Conservation (phyloP, 225 moss, liverwort and hornwort genomes). For the Physcomitrellopsis africana region DNA sequence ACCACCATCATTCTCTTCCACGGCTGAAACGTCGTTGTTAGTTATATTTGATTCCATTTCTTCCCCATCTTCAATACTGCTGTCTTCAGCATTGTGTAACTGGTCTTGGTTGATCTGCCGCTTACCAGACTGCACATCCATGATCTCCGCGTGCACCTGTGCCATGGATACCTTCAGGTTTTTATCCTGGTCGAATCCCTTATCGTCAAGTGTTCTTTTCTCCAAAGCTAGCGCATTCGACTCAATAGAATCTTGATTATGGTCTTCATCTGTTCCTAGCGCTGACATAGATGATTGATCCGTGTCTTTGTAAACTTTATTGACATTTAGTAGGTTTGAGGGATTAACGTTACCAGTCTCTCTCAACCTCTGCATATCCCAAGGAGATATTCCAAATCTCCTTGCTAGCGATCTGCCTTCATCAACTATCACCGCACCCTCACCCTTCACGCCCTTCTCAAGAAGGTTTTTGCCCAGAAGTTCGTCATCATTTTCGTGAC, state of each 20-base stretch:
- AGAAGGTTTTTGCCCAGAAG: constrained; percentile 49
- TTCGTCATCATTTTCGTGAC: constrained; percentile 55
- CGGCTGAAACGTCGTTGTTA: constrained; percentile 25
- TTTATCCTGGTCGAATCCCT: constrained; percentile 24
- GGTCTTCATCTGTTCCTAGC: constrained; percentile 29
- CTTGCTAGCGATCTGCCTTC: constrained; percentile 19
- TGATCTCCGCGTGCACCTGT: constrained; percentile 24
- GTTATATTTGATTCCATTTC: constrained; percentile 18
- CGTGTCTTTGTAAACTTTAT: constrained; percentile 19
- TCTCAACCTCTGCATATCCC: constrained; percentile 39
- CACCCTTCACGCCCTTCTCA: constrained; percentile 53
- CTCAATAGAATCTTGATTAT: constrained; percentile 23
- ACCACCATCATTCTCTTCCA: constrained; percentile 33
- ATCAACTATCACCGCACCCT: constrained; percentile 57
- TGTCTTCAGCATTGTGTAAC: constrained; percentile 22
- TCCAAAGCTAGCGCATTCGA: constrained; percentile 18
- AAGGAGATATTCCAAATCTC: constrained; percentile 17
- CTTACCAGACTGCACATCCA: constrained; percentile 31
- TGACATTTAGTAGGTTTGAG: constrained; percentile 50
- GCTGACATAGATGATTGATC: constrained; percentile 16
- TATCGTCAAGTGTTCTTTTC: constrained; percentile 21
- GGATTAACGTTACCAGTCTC: constrained; percentile 35
- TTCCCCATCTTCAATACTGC: constrained; percentile 4
- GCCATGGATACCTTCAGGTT: constrained; percentile 4
- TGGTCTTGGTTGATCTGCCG: constrained; percentile 30